phyloP scores from a whole-genome alignment of 768 basidiomycete genomes.

The Mycena maculata region DNA sequence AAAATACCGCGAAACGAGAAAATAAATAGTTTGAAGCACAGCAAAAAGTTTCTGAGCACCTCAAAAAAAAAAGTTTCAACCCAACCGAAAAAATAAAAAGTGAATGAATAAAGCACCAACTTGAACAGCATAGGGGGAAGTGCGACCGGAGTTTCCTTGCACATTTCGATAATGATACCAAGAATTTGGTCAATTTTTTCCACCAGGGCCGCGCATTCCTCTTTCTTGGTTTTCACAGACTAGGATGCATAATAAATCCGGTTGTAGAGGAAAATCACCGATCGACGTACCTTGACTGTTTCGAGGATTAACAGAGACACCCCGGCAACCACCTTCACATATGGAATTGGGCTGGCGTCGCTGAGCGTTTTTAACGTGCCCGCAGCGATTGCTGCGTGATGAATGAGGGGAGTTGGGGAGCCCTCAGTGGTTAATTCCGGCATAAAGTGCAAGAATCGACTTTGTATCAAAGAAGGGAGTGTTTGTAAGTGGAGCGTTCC shows the following conservation, averaged over 20 bases:
- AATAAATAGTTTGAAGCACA: too few species aligned
- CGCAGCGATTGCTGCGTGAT: not conserved
- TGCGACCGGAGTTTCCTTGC: not conserved
- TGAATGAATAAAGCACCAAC: too few species aligned
- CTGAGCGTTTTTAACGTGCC: not conserved
- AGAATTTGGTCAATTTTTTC: slow-evolving; percentile 5
- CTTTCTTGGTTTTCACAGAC: slow-evolving; percentile 4
- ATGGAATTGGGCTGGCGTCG: not conserved
- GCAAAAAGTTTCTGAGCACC: too few species aligned
- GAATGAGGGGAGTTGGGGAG: not conserved
- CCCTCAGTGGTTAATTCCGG: too few species aligned
- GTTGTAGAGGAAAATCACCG: not conserved
- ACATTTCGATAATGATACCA: not conserved
- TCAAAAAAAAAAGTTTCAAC: too few species aligned
- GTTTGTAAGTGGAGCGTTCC: too few species aligned
- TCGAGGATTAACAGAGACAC: slow-evolving; percentile 9
- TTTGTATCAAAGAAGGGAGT: not conserved
- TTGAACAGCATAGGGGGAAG: too few species aligned
- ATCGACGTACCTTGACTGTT: slow-evolving; percentile 2
- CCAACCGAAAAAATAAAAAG: too few species aligned
- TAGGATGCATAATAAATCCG: not conserved
- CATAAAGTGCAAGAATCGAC: too few species aligned
- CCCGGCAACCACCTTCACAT: not conserved
- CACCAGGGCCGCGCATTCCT: not conserved
- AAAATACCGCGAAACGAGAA: too few species aligned